Base-by-base conservation (phyloP, 1,284 basidiomycete species). In the Neonothopanus nambi region DNA sequence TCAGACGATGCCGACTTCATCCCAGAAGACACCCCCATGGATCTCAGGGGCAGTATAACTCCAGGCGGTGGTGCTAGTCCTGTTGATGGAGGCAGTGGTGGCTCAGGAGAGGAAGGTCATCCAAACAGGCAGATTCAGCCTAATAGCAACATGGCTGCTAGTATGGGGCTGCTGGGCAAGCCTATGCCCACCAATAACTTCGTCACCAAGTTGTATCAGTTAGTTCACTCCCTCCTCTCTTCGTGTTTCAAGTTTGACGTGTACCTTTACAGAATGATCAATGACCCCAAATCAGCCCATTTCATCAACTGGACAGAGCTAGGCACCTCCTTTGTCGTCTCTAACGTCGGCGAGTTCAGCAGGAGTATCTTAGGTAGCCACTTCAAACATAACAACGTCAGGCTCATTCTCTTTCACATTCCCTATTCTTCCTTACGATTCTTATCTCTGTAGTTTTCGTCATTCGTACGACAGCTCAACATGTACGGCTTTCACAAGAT, bases 401-500 rank as follows among this genome's bases (percentile, higher is more conserved):
- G 83, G 72, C n/a, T 49, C 52, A 26, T 24, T 26, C 41, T 38
- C 39, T 24, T n/a, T 45, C 35, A 52, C 33, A 28, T 28, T 11
- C 38, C 42, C 50, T 24, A 46, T 51, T 37, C 17, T 17, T 15
- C 44, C 39, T 52, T 51, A 35, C 55, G 39, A 17, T 48, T 44
- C 53, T 17, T 42, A 24, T 52, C 38, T 55, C 26, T 26, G 35
- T 61, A 94, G 88, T 94, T 93, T 69, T 91, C 89, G 23, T 90
- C 87, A 63, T 94, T 94, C 67, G 91, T 94, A 47, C 84, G 91
- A 50, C 92, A 94, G 66, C 79, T 94, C 50, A 94, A 94, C 72
- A 94, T 94, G 91, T 93, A 91, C 61, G 89, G 88, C 48, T 89
- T 89, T 68, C 88, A 90, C 71, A 91, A 91, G 72, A 89, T 89